Evolutionary conservation across 345 rosid species (phyloP).

Genomic region (Brassica rapa): DNA sequence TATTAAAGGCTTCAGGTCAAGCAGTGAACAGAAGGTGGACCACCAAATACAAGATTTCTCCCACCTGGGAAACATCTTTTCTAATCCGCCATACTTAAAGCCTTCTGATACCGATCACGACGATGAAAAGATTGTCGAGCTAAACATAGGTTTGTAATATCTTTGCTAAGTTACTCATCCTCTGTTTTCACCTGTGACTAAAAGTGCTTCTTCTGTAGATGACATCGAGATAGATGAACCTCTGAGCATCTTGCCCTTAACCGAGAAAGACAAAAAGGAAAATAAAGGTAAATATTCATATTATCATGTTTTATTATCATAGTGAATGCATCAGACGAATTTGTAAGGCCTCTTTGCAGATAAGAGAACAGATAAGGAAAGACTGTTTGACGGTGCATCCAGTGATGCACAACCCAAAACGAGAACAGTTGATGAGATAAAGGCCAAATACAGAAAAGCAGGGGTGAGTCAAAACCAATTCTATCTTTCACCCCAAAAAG

Average conservation of each 20-base stretch:
- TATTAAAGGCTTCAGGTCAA: constrained; percentile 59
- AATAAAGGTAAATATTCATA: constrained; percentile 43
- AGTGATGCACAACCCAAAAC: constrained; percentile 56
- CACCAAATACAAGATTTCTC: constrained; percentile 46
- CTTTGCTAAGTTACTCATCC: constrained; percentile 19
- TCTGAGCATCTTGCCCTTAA: constrained; percentile 40
- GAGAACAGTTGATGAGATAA: constrained; percentile 82
- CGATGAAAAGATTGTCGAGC: constrained; percentile 49
- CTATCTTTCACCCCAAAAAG: neutral
- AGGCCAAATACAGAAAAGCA: constrained; percentile 73
- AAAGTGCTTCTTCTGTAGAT: constrained; percentile 52
- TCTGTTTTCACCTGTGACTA: constrained; percentile 22
- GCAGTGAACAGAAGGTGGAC: constrained; percentile 48
- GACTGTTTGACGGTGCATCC: constrained; percentile 67
- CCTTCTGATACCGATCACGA: constrained; percentile 45
- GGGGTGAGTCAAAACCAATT: constrained; percentile 45
- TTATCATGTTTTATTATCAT: neutral
- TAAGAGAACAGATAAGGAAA: constrained; percentile 57
- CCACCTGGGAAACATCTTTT: constrained; percentile 65
- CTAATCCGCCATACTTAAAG: constrained; percentile 63
- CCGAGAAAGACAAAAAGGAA: constrained; percentile 46
- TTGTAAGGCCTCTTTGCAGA: constrained; percentile 43
- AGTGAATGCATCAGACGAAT: constrained; percentile 13
- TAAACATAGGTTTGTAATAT: constrained; percentile 64
- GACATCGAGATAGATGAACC: constrained; percentile 75